Evolutionary conservation across 352 stramenopile species (phyloP).

Genomic region (Phytophthora palmivora): DNA sequence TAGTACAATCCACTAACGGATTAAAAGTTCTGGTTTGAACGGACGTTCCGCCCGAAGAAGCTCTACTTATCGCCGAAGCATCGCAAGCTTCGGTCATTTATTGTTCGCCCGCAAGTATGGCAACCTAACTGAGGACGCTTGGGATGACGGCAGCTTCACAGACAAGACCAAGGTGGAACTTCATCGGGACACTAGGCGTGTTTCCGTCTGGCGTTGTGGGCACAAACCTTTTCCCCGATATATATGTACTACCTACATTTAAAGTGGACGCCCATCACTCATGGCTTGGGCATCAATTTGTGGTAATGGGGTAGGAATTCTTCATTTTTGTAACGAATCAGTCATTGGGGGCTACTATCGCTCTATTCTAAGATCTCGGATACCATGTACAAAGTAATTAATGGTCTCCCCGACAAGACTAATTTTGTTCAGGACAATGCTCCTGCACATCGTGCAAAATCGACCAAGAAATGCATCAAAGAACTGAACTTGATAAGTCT

Average conservation of each 20-base stretch:
- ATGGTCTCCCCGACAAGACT: no score
- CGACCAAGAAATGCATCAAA: no score
- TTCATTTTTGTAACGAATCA: background rate
- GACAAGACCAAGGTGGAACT: background rate
- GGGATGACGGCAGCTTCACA: background rate
- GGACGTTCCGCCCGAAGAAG: no score
- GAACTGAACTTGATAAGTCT: no score
- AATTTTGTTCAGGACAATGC: no score
- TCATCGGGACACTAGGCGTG: background rate
- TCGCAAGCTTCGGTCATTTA: background rate
- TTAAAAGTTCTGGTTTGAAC: background rate
- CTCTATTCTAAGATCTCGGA: no score
- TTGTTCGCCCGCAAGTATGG: background rate
- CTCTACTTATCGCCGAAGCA: background rate
- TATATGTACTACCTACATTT: background rate
- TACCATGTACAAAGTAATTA: no score
- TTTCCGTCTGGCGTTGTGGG: background rate
- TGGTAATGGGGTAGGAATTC: background rate
- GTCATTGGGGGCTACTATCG: no score
- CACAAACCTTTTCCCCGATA: background rate
- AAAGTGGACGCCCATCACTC: background rate
- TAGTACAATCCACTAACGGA: background rate
- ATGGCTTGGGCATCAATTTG: background rate
- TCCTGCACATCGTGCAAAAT: no score
- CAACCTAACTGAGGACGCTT: background rate